These are phyloP conservation scores for Penicillium angulare DNA, from an alignment of 495 filamentous ascomycete genomes.

Conservation along the genomic window DNA sequence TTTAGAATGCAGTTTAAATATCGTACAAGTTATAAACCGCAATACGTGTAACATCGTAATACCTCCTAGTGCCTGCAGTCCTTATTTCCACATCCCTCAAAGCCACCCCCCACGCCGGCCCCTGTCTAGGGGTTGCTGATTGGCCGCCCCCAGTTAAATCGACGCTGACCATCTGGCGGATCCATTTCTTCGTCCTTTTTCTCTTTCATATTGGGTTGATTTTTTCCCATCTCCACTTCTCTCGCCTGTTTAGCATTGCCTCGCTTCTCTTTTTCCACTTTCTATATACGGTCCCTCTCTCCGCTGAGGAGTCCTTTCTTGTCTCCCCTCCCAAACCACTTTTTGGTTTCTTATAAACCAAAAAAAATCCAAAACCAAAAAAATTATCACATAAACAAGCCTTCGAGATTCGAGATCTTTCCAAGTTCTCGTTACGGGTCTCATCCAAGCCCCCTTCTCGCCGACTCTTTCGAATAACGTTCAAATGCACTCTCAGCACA, in stretches of 20 bases:
- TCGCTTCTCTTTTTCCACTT: not conserved
- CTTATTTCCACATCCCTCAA: constrained; percentile 11
- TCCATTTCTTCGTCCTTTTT: constrained; percentile 9
- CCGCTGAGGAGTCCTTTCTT: not conserved
- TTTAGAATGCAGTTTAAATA: no score
- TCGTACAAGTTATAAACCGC: no score
- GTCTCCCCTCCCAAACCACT: no score
- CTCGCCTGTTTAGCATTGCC: constrained; percentile 1
- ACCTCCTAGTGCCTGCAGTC: constrained; percentile 1
- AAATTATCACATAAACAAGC: no score
- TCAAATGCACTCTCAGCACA: constrained; percentile 51
- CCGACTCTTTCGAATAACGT: constrained; percentile 35
- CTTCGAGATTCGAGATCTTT: no score
- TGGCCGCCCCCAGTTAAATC: not conserved
- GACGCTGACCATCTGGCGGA: constrained; percentile 1
- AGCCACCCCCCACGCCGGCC: constrained; percentile 15
- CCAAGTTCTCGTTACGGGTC: not conserved
- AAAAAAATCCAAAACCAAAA: not conserved
- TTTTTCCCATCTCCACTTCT: constrained; percentile 23
- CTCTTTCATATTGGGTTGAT: constrained; percentile 21
- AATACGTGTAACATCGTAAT: constrained; percentile 12
- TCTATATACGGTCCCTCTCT: constrained; percentile 5
- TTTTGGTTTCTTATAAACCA: not conserved
- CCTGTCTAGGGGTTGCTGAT: constrained; percentile 11
- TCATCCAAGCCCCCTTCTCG: constrained; percentile 10